Evolutionary conservation across 345 rosid species (phyloP).

Genomic region (Populus alba): DNA sequence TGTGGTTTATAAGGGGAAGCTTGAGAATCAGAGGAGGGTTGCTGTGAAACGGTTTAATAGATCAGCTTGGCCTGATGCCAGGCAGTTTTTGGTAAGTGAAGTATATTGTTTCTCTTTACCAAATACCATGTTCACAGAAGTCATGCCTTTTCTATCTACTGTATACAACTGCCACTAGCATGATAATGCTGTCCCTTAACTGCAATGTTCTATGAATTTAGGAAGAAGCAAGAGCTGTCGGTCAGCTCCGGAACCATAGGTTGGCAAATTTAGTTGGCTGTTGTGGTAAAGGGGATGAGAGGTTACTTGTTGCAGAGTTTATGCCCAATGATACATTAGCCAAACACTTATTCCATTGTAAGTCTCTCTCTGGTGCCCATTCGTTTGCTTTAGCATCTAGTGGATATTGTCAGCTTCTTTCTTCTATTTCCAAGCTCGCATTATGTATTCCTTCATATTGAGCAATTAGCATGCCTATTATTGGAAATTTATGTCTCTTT

Average conservation of each 20-base stretch:
- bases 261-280: conserved; percentile 48
- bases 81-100: conserved; percentile 40
- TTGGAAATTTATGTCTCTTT: background rate
- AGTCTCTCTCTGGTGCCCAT: conserved; percentile 15
- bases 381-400: background rate
- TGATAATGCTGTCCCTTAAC: background rate
- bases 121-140: background rate
- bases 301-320: conserved; percentile 44
- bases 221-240: conserved; percentile 51
- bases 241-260: conserved; percentile 43
- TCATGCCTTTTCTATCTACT: background rate
- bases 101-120: background rate
- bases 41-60: conserved; percentile 43
- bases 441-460: background rate
- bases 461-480: background rate
- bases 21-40: conserved; percentile 40
- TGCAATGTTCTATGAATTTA: conserved; percentile 12
- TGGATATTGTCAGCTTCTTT: background rate
- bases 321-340: conserved; percentile 51
- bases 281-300: conserved; percentile 49
- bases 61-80: conserved; percentile 46
- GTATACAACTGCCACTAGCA: background rate
- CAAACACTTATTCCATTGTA: conserved; percentile 50
- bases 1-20: conserved; percentile 45
- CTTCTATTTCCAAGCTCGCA: background rate